A percentile compares a stretch with the other conserved stretches of the same genome.
Evolutionary conservation across 1,139 yeast genomes (phyloP).

Genomic region (Scheffersomyces insectosa): DNA sequence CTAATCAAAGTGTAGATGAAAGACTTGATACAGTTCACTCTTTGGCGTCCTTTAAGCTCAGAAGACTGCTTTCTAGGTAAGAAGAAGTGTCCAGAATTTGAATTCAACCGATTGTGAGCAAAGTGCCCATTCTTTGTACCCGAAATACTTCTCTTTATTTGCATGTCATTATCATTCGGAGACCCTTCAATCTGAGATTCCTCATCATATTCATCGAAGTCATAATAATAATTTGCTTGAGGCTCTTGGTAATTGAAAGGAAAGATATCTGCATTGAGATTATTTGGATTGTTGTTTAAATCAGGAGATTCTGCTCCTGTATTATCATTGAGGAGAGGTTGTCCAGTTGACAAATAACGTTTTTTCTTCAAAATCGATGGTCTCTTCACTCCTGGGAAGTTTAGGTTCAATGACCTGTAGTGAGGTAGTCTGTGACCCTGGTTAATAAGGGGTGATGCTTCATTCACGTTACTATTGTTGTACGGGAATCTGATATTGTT

Average conservation of each 20-base stretch:
- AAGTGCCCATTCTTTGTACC: not conserved
- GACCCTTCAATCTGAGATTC: conserved; percentile 23
- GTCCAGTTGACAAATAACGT: conserved; percentile 40
- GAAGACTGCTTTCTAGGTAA: conserved; percentile 26
- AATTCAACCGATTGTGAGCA: conserved; percentile 2
- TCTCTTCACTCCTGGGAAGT: conserved; percentile 27
- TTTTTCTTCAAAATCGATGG: conserved; percentile 29
- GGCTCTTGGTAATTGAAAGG: conserved; percentile 59
- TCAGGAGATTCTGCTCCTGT: conserved; percentile 6
- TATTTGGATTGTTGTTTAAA: conserved; percentile 10
- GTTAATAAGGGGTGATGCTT: conserved; percentile 34
- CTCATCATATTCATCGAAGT: conserved; percentile 45
- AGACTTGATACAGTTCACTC: conserved; percentile 44
- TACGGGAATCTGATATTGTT: conserved; percentile 43
- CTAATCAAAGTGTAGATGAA: conserved; percentile 58
- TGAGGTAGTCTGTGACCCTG: conserved; percentile 40
- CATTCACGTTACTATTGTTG: conserved; percentile 28
- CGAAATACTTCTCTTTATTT: conserved; percentile 5
- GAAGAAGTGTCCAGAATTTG: conserved; percentile 24
- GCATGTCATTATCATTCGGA: not conserved
- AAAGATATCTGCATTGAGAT: conserved; percentile 31
- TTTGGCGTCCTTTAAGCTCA: conserved; percentile 17
- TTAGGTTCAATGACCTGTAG: conserved; percentile 44
- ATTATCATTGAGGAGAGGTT: conserved; percentile 15
- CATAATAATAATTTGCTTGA: conserved; percentile 34